phyloP scores from a whole-genome alignment of 345 rosid genomes.

The Pistacia vera region DNA sequence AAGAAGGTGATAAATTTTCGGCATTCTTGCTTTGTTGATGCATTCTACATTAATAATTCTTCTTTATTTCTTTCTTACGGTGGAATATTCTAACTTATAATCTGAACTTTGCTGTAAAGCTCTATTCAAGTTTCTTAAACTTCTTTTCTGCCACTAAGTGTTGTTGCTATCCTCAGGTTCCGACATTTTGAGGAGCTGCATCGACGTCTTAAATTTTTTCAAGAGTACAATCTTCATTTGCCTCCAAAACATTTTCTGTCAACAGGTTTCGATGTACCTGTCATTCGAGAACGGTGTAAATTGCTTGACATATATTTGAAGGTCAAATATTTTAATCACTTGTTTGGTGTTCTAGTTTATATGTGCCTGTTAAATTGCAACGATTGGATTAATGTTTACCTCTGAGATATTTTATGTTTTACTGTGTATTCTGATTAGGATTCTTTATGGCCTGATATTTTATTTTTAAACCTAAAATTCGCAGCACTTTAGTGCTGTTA shows the following conservation, averaged over 20 bases:
- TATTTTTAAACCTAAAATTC: neutral
- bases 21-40: slow-evolving; percentile 15
- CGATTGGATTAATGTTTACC: neutral
- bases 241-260: slow-evolving; percentile 99
- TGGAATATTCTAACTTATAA: slow-evolving; percentile 7
- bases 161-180: slow-evolving; percentile 50
- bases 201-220: slow-evolving; percentile 86
- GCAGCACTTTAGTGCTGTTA: neutral
- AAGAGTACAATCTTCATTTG: slow-evolving; percentile 88
- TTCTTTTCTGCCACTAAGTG: slow-evolving; percentile 16
- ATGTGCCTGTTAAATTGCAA: neutral
- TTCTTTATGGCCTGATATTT: neutral
- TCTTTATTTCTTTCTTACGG: neutral
- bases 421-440: neutral
- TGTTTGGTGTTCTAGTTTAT: slow-evolving; percentile 16
- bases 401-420: neutral
- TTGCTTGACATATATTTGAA: slow-evolving; percentile 86
- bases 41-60: slow-evolving; percentile 4
- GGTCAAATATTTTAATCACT: slow-evolving; percentile 48
- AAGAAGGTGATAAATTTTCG: slow-evolving; percentile 74
- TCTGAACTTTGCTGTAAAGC: slow-evolving; percentile 8
- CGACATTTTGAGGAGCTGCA: slow-evolving; percentile 99
- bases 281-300: slow-evolving; percentile 89
- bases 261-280: slow-evolving; percentile 75
- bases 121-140: neutral